Percentiles rank a stretch among this genome's conserved stretches.
phyloP scores from a whole-genome alignment of 164 flowering plant species.

The Annona squamosa region DNA sequence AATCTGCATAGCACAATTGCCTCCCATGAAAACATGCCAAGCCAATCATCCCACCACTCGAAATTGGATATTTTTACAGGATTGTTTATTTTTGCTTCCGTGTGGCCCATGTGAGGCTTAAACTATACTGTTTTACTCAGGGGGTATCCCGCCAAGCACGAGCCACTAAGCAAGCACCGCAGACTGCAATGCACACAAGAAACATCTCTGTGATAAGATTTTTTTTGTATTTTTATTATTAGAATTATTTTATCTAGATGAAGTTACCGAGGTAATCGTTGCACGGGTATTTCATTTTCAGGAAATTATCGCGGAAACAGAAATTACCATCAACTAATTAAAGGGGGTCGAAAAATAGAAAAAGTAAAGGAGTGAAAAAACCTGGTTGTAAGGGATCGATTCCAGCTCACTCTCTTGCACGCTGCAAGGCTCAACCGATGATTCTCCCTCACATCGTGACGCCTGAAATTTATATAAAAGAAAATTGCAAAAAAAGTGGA shows the following conservation, averaged over 20 bases:
- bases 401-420: slow-evolving; percentile 66
- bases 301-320: not conserved
- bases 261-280: not conserved
- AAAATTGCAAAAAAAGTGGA: not conserved
- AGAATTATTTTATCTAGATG: too few relatives aligned
- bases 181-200: not conserved
- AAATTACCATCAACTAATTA: not conserved
- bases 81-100: not conserved
- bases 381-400: slow-evolving; percentile 87
- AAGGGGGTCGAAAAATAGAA: not conserved
- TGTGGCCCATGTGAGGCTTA: not conserved
- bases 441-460: slow-evolving; percentile 14
- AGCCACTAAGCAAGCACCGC: not conserved
- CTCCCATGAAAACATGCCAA: too few relatives aligned
- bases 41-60: not conserved
- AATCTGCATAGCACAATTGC: too few relatives aligned
- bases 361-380: slow-evolving; percentile 21
- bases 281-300: too few relatives aligned
- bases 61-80: not conserved
- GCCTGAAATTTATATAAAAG: slow-evolving; percentile 14
- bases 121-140: not conserved
- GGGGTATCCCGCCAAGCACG: not conserved
- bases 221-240: too few relatives aligned
- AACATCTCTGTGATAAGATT: too few relatives aligned
- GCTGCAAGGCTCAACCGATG: slow-evolving; percentile 33